A percentile compares a stretch with the other conserved stretches of the same genome.
Conservation (phyloP, 768 basidiomycete genomes). For the Aureoboletus auriporus region DNA sequence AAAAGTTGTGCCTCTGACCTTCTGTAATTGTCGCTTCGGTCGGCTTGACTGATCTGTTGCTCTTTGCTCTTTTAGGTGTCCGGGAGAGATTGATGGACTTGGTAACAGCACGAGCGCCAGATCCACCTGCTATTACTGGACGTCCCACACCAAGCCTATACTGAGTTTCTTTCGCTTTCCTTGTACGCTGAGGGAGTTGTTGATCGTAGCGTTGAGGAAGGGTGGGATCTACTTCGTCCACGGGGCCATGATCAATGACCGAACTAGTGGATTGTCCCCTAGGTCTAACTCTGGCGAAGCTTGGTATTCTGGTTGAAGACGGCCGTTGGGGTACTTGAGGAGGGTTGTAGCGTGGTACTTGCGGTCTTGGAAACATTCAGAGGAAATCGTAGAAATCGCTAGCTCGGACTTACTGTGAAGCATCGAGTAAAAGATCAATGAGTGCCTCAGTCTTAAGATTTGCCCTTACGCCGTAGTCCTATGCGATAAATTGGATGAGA, state of each 20-base stretch:
- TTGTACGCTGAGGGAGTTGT: slow-evolving; percentile 37
- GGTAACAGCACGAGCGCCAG: slow-evolving; percentile 62
- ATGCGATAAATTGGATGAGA: slow-evolving; percentile 12
- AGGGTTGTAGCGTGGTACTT: slow-evolving; percentile 17
- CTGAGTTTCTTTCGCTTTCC: slow-evolving; percentile 73
- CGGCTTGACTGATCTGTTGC: slow-evolving; percentile 46
- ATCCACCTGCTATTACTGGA: slow-evolving; percentile 61
- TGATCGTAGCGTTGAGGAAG: slow-evolving; percentile 19
- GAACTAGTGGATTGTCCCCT: slow-evolving; percentile 33
- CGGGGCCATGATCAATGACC: slow-evolving; percentile 37
- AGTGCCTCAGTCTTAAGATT: slow-evolving; percentile 79
- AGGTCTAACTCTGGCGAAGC: slow-evolving; percentile 21
- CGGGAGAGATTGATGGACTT: slow-evolving; percentile 51
- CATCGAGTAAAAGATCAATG: slow-evolving; percentile 68
- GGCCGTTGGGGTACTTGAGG: slow-evolving; percentile 23
- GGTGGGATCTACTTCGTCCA: slow-evolving; percentile 38
- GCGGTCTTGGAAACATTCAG: slow-evolving; percentile 29
- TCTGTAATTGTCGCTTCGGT: slow-evolving; percentile 55
- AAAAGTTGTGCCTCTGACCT: slow-evolving; percentile 31
- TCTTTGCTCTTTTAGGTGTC: slow-evolving; percentile 44
- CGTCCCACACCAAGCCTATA: slow-evolving; percentile 67
- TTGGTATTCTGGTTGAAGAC: slow-evolving; percentile 32
- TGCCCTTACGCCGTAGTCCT: slow-evolving; percentile 81
- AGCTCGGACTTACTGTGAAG: slow-evolving; percentile 35
- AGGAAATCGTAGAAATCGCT: slow-evolving; percentile 35